These are phyloP conservation scores for Lanzia echinophila DNA, from an alignment of 2,329 filamentous ascomycete species.

Conservation along the genomic window DNA sequence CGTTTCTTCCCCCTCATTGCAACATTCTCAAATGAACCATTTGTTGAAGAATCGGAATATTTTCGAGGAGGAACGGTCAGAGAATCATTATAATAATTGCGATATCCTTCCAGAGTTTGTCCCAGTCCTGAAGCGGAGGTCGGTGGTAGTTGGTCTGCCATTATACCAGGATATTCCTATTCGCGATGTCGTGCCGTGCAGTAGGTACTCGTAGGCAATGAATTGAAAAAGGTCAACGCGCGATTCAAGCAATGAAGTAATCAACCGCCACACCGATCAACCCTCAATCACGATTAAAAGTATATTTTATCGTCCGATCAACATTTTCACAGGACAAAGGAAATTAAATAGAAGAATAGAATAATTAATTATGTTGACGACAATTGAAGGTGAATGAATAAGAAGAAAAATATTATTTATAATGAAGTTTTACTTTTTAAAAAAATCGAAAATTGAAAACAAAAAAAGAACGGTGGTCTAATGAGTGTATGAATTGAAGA, in stretches of 20 bases:
- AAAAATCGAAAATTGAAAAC: no score
- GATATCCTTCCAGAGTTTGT: slow-evolving; percentile 20
- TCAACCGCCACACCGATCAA: no score
- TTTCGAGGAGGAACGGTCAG: slow-evolving; percentile 10
- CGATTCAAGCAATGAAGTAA: no score
- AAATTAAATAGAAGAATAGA: neutral
- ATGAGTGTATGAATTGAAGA: neutral
- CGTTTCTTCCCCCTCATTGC: slow-evolving; percentile 19
- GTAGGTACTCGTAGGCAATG: neutral
- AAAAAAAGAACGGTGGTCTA: neutral
- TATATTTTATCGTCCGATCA: neutral
- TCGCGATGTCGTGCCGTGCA: slow-evolving; percentile 2
- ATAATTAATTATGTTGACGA: neutral
- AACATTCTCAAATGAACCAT: slow-evolving; percentile 19
- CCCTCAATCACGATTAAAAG: slow-evolving; percentile 7
- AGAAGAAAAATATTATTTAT: no score
- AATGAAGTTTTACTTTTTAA: no score
- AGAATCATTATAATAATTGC: slow-evolving; percentile 21
- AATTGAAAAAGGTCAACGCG: no score
- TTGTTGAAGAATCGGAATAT: slow-evolving; percentile 18
- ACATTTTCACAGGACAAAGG: neutral
- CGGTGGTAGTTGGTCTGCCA: slow-evolving; percentile 15
- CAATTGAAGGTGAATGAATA: no score
- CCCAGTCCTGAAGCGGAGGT: slow-evolving; percentile 11
- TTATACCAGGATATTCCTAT: slow-evolving; percentile 7